Conservation (phyloP, 306 rosid species). For the Vicia faba region DNA sequence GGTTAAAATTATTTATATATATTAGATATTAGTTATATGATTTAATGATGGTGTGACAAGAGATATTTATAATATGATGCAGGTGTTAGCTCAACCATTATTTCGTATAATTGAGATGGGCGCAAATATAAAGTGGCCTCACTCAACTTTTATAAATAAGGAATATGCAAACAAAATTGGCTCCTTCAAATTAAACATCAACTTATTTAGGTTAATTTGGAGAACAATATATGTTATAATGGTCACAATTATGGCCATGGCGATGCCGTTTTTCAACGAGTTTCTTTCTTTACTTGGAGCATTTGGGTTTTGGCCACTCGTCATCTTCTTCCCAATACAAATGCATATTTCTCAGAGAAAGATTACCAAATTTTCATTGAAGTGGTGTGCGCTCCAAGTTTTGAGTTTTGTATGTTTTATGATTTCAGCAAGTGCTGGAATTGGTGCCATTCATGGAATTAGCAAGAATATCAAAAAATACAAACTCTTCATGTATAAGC, state of each 20-base stretch:
- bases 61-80: not conserved
- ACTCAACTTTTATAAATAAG: conserved; percentile 45
- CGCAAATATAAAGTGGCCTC: conserved; percentile 52
- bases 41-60: not conserved
- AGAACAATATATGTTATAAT: conserved; percentile 51
- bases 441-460: conserved; percentile 53
- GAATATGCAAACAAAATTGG: conserved; percentile 33
- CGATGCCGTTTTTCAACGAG: conserved; percentile 63
- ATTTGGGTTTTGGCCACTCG: conserved; percentile 65
- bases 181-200: conserved; percentile 28
- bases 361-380: conserved; percentile 34
- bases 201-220: conserved; percentile 55
- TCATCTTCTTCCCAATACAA: conserved; percentile 60
- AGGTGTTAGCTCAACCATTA: conserved; percentile 61
- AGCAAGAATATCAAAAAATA: conserved; percentile 43
- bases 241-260: conserved; percentile 44
- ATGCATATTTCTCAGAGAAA: conserved; percentile 57
- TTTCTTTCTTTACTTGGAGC: conserved; percentile 68
- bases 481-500: conserved; percentile 52
- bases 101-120: conserved; percentile 51
- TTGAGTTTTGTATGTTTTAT: conserved; percentile 50
- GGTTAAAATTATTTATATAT: not conserved
- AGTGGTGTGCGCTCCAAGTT: conserved; percentile 53
- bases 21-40: not conserved
- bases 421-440: conserved; percentile 42